These are phyloP conservation scores for Sporisorium iseilematis-ciliati DNA, from an alignment of 1,284 basidiomycete genomes.

Conservation along the genomic window DNA sequence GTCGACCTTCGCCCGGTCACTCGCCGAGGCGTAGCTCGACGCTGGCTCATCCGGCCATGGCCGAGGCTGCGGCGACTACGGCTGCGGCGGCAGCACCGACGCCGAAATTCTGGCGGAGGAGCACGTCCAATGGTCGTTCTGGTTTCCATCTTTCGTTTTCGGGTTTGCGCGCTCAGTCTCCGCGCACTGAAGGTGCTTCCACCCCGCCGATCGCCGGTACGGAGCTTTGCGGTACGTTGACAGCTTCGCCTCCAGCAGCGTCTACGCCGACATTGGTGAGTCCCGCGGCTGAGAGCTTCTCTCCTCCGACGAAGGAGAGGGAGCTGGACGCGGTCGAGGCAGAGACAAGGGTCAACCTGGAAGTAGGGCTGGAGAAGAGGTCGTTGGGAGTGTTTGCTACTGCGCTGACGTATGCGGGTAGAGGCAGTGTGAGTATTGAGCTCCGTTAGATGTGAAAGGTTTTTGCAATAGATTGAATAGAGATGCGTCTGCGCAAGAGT, in stretches of 20 bases:
- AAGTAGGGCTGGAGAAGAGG: conserved; percentile 21
- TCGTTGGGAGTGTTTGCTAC: conserved; percentile 34
- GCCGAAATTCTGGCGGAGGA: conserved; percentile 45
- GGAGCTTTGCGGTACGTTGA: neutral
- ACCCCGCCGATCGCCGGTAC: conserved; percentile 20
- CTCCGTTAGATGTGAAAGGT: conserved; percentile 13
- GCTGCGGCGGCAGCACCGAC: conserved; percentile 8
- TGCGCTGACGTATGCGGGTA: conserved; percentile 34
- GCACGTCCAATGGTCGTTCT: conserved; percentile 32
- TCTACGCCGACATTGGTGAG: conserved; percentile 5
- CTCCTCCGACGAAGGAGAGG: neutral
- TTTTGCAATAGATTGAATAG: neutral
- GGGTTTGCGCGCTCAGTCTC: conserved; percentile 34
- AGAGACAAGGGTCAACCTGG: conserved; percentile 8
- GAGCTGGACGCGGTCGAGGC: conserved; percentile 6
- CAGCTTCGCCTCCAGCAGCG: conserved; percentile 2
- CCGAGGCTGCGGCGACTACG: conserved; percentile 15
- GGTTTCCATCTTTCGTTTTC: conserved; percentile 52
- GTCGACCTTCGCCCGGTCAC: conserved; percentile 20
- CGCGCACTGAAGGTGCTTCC: conserved; percentile 7
- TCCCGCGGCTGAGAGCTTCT: neutral
- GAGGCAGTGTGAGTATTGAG: conserved; percentile 32
- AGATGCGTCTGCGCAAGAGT: no score
- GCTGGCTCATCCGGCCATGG: conserved; percentile 27
- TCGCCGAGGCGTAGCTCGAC: conserved; percentile 39